Evolutionary conservation across 495 filamentous ascomycete genomes (phyloP).

Genomic region (Xylaria venustula): DNA sequence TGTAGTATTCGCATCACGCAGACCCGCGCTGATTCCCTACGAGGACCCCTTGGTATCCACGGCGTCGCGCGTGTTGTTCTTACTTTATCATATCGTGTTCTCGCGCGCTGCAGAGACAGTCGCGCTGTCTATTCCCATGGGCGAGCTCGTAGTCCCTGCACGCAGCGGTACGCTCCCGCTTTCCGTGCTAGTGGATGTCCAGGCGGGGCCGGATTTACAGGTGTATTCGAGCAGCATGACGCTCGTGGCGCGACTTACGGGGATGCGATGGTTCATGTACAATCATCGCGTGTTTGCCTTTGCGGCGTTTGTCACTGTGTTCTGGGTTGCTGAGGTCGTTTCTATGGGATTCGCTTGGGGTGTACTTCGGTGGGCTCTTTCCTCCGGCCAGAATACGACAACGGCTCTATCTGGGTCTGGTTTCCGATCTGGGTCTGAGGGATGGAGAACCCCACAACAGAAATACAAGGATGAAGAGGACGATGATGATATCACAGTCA

Average conservation of each 20-base stretch:
- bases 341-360: slow-evolving; percentile 61
- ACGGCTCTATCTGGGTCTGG: too few species aligned
- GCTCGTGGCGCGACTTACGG: slow-evolving; percentile 69
- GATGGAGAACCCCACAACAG: not conserved
- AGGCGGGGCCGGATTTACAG: slow-evolving; percentile 64
- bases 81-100: slow-evolving; percentile 43
- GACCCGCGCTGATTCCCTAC: slow-evolving; percentile 42
- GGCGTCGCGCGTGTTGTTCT: slow-evolving; percentile 41
- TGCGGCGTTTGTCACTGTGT: slow-evolving; percentile 60
- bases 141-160: slow-evolving; percentile 67
- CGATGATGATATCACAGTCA: slow-evolving; percentile 19
- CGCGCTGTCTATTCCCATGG: slow-evolving; percentile 64
- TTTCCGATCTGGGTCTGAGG: slow-evolving; percentile 32
- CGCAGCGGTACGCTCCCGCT: slow-evolving; percentile 60
- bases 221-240: slow-evolving; percentile 68
- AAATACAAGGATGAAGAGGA: slow-evolving; percentile 21
- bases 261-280: slow-evolving; percentile 84
- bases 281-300: slow-evolving; percentile 69
- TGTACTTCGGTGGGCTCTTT: slow-evolving; percentile 34
- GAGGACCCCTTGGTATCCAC: slow-evolving; percentile 35
- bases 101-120: slow-evolving; percentile 44
- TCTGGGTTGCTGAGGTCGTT: slow-evolving; percentile 72
- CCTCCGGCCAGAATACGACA: slow-evolving; percentile 2
- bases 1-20: slow-evolving; percentile 36
- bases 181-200: slow-evolving; percentile 62